phyloP scores from a whole-genome alignment of 805 yeast species.

The Lipomyces sp. region DNA sequence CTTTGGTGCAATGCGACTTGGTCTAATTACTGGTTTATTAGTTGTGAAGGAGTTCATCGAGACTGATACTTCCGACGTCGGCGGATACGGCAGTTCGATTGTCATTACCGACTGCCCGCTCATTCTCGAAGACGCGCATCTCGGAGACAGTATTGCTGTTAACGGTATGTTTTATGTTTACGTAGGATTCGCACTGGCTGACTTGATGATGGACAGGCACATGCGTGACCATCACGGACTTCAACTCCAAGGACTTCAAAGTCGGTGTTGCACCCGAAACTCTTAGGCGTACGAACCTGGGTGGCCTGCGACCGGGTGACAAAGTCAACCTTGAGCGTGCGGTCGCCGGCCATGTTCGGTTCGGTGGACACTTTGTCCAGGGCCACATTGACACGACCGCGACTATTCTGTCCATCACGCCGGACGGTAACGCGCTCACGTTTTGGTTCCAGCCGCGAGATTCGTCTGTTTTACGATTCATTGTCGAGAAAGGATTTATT shows the following conservation, averaged over 20 bases:
- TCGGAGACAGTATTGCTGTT: conserved; percentile 92
- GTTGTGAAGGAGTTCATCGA: conserved; percentile 54
- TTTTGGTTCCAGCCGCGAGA: conserved; percentile 67
- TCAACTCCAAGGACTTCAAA: conserved; percentile 63
- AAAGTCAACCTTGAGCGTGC: conserved; percentile 92
- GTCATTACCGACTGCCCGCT: conserved; percentile 63
- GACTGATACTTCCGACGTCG: conserved; percentile 57
- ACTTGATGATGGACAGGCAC: conserved; percentile 42
- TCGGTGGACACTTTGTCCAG: conserved; percentile 98
- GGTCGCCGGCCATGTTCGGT: conserved; percentile 74
- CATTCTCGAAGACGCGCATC: conserved; percentile 77
- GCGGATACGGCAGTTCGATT: conserved; percentile 77
- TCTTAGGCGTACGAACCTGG: conserved; percentile 76
- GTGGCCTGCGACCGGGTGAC: conserved; percentile 59
- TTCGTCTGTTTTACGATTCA: conserved; percentile 60
- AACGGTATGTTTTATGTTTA: conserved; percentile 57
- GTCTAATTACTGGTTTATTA: conserved; percentile 40
- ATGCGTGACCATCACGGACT: conserved; percentile 91
- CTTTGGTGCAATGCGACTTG: conserved; percentile 39
- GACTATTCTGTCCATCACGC: conserved; percentile 54
- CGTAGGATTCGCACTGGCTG: background rate
- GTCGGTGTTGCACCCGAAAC: conserved; percentile 96
- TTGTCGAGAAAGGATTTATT: conserved; percentile 94
- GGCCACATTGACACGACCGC: conserved; percentile 97
- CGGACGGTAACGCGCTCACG: conserved; percentile 76